phyloP scores from a whole-genome alignment of 1,284 basidiomycete genomes.

The Lignosus rhinocerotis region DNA sequence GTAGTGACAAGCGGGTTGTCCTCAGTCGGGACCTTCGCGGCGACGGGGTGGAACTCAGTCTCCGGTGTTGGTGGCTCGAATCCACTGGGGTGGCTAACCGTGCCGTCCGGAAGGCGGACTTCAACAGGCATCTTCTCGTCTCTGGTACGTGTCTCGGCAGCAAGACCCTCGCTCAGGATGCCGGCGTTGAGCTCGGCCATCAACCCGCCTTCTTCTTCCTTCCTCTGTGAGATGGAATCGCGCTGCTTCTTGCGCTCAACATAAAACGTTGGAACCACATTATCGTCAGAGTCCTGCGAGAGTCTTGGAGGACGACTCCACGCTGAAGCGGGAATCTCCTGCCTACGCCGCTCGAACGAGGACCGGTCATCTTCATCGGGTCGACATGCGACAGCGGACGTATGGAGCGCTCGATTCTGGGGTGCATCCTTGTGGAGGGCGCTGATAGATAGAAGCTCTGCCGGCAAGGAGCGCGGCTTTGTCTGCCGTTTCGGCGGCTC shows the following conservation, averaged over 20 bases:
- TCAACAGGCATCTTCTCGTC: conserved; percentile 39
- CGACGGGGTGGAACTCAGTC: conserved; percentile 34
- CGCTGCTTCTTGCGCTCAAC: conserved; percentile 37
- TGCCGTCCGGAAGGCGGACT: conserved; percentile 32
- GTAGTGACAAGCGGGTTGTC: conserved; percentile 27
- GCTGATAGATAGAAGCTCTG: conserved; percentile 10
- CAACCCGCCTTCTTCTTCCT: conserved; percentile 36
- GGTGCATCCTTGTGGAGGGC: conserved; percentile 6
- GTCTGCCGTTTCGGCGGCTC: neutral
- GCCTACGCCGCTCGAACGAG: conserved; percentile 21
- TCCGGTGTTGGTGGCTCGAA: conserved; percentile 36
- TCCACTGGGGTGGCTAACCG: conserved; percentile 33
- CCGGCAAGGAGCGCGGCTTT: neutral
- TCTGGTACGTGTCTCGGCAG: conserved; percentile 32
- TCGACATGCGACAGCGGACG: conserved; percentile 22
- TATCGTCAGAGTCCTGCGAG: conserved; percentile 32
- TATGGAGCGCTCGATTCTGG: conserved; percentile 30
- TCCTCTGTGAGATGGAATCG: conserved; percentile 34
- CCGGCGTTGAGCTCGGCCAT: conserved; percentile 38
- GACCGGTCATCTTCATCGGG: neutral
- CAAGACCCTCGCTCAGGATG: conserved; percentile 36
- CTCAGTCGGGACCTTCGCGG: conserved; percentile 27
- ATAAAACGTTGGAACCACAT: conserved; percentile 36
- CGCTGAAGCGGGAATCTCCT: conserved; percentile 23
- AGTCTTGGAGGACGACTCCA: conserved; percentile 31